Conservation (phyloP, 169 alveolate species). For the Perkinsus olseni region DNA sequence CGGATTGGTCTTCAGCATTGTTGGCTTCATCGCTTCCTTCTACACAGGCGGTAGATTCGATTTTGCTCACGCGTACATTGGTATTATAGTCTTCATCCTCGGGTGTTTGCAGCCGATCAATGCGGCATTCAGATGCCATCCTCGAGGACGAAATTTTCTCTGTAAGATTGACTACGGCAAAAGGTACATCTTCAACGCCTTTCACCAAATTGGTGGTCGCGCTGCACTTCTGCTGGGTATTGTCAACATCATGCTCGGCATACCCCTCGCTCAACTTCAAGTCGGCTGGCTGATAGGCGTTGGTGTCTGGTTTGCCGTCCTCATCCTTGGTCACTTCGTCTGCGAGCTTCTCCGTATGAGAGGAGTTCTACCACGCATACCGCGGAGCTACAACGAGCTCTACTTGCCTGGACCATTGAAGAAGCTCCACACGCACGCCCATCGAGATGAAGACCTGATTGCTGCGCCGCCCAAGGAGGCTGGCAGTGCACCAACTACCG, state of each 20-base stretch:
- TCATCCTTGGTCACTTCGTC: not conserved
- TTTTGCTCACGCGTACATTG: not conserved
- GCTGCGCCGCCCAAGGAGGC: not conserved
- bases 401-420: not conserved
- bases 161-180: not conserved
- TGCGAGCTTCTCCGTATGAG: not conserved
- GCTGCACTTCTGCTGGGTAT: not conserved
- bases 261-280: not conserved
- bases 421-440: not conserved
- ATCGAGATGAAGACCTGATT: not conserved
- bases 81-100: not conserved
- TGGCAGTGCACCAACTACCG: no score
- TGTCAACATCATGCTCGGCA: not conserved
- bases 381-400: not conserved
- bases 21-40: not conserved
- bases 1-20: not conserved
- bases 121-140: not conserved
- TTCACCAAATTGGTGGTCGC: not conserved
- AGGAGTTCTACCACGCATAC: not conserved
- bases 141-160: not conserved
- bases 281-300: not conserved
- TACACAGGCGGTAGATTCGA: not conserved
- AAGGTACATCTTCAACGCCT: not conserved
- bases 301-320: not conserved
- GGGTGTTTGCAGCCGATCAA: not conserved